Evolutionary conservation across 2,329 filamentous ascomycete species (phyloP), one percentile per base, ranked within the genome.

Genomic region (Atkinsonella texensis): DNA sequence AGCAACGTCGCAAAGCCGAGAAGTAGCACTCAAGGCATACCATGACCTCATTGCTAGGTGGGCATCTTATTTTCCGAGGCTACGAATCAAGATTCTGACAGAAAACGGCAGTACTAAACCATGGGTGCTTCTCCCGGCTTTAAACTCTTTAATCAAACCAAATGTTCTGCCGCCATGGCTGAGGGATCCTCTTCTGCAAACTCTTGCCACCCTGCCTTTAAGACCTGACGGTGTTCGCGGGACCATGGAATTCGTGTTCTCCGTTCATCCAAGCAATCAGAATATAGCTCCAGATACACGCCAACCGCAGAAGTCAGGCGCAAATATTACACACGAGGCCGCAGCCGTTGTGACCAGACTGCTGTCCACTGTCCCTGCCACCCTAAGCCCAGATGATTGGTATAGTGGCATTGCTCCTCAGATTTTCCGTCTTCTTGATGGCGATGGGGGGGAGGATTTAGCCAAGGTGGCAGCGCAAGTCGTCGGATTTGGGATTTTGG

Each of bases 191-290:
- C 62, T 87, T 1, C 70, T 83, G 57, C 72, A 72, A 52, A 71
- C 76, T 12, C 70, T 88, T 44, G 80, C 82, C 1, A 62, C 72
- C 12, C 60, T 87, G 10, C 84, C 84, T 1, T 69, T 86, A 28
- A 73, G 83, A 4, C 67, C 70, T 2, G 74, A 80, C 54, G 84
- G 84, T 17, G 81, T 88, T 13, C 75, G 84, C 35, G 76, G 79
- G 28, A 84, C 81, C 0, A 71, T 87, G 54, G 84, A 87, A 60
- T 87, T 87, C 60, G 73, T 88, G 38, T 84, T 86, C 52, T 76
- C 83, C 1, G 80, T 85, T 7, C 83, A 86, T 54, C 78, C 83
- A 0, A 74, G 76, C 54, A 72, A 69, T 56, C 66, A 68, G 7
- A 63, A 69, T 52, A 64, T 66, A 57, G 50, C 62, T 0, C 65